Conservation (phyloP, 2,329 filamentous ascomycete genomes). For the Scedosporium apiospermum region DNA sequence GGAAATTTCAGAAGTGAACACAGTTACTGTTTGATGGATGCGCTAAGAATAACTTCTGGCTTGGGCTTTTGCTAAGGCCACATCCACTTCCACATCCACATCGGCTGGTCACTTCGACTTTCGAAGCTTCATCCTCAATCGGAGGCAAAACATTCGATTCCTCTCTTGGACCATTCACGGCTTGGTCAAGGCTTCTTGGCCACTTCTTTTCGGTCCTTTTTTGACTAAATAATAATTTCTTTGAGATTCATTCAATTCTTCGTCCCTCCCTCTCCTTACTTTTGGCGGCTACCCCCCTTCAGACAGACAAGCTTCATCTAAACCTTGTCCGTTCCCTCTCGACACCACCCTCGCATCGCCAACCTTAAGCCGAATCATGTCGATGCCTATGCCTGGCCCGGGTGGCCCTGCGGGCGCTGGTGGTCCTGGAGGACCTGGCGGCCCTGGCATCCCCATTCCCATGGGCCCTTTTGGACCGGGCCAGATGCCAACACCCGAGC, state of each 20-base stretch:
- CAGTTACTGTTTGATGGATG: slow-evolving; percentile 2
- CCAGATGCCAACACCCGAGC: slow-evolving; percentile 64
- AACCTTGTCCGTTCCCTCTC: not conserved
- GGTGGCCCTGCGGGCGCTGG: slow-evolving; percentile 14
- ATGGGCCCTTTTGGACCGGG: slow-evolving; percentile 22
- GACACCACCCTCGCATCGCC: not conserved
- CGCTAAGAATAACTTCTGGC: not conserved
- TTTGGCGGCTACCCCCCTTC: not conserved
- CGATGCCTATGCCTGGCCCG: slow-evolving; percentile 14
- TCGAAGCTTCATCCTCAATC: not conserved
- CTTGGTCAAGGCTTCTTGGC: not conserved
- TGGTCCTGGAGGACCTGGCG: slow-evolving; percentile 6
- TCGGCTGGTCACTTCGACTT: not conserved
- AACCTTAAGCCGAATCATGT: not conserved
- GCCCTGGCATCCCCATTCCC: slow-evolving; percentile 20
- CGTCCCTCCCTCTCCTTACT: not conserved
- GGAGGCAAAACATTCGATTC: not conserved
- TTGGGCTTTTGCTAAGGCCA: slow-evolving; percentile 2
- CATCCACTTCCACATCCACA: not conserved
- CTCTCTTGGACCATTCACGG: not conserved
- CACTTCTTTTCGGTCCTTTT: not conserved
- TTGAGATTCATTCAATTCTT: not conserved
- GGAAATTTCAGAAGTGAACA: slow-evolving; percentile 4
- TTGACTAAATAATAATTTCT: not conserved
- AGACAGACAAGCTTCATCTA: not conserved